Percentiles rank a stretch among this genome's conserved stretches.
Evolutionary conservation across 2,329 filamentous ascomycete species (phyloP).

Genomic region (Pleoardoris graminearum): DNA sequence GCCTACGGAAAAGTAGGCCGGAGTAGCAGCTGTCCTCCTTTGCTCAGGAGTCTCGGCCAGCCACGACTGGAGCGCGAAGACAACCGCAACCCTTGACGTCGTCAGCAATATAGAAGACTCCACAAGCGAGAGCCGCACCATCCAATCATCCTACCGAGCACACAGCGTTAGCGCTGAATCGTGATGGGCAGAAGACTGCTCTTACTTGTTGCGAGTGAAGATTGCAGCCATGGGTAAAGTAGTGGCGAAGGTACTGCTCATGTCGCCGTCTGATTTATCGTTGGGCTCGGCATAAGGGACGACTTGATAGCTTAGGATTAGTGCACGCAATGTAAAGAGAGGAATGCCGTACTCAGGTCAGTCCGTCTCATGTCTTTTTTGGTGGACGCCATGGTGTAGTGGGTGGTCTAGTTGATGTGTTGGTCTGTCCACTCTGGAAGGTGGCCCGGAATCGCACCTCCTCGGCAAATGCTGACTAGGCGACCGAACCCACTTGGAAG

Average conservation of each 20-base stretch:
- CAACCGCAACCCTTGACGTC: conserved; percentile 63
- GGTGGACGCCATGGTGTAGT: conserved; percentile 62
- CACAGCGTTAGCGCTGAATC: conserved; percentile 21
- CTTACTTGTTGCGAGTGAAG: conserved; percentile 85
- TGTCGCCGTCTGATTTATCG: conserved; percentile 66
- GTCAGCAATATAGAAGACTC: conserved; percentile 17
- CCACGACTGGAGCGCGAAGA: conserved; percentile 77
- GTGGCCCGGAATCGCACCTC: too few relatives aligned
- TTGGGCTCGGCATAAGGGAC: conserved; percentile 82
- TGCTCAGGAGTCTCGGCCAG: conserved; percentile 72
- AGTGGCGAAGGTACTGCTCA: conserved; percentile 72
- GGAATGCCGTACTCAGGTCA: conserved; percentile 65
- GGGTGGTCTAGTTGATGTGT: background rate
- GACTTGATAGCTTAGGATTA: conserved; percentile 56
- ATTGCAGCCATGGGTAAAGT: conserved; percentile 96
- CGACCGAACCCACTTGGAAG: too few relatives aligned
- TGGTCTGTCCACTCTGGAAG: too few relatives aligned
- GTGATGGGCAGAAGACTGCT: conserved; percentile 11
- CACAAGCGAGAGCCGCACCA: conserved; percentile 52
- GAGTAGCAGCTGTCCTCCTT: conserved; percentile 67
- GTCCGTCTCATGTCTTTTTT: conserved; percentile 76
- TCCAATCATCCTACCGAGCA: conserved; percentile 60
- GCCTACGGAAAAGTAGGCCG: conserved; percentile 72
- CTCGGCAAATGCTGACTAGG: too few relatives aligned
- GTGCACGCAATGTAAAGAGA: conserved; percentile 32